Conservation (phyloP, 805 yeast genomes). For the Zygosaccharomyces siamensis region DNA sequence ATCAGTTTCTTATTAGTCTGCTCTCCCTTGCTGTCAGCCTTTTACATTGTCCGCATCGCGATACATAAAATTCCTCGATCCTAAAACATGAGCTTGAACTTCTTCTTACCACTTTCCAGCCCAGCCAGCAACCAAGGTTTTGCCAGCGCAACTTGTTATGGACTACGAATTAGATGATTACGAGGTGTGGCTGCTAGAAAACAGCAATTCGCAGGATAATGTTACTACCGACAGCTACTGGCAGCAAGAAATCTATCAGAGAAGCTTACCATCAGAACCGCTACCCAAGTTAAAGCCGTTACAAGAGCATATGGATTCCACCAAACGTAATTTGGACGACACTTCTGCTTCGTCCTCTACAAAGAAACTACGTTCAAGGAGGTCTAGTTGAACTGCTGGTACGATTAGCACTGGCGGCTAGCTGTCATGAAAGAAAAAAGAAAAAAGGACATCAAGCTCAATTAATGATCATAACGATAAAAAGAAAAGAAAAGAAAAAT, state of each 20-base stretch:
- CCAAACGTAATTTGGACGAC: background rate
- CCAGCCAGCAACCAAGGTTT: background rate
- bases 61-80: background rate
- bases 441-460: background rate
- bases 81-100: background rate
- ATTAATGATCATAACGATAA: too few species aligned
- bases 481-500: too few species aligned
- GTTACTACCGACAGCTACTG: slow-evolving; percentile 1
- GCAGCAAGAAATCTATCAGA: slow-evolving; percentile 9
- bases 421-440: background rate
- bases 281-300: slow-evolving; percentile 6
- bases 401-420: background rate
- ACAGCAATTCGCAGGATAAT: background rate
- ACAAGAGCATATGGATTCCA: background rate
- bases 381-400: background rate
- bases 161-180: slow-evolving; percentile 7
- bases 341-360: background rate
- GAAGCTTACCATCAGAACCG: slow-evolving; percentile 11
- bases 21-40: too few species aligned
- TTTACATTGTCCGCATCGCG: background rate
- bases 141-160: background rate
- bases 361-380: slow-evolving; percentile 1
- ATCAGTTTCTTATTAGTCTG: too few species aligned
- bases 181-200: slow-evolving; percentile 12
- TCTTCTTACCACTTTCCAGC: slow-evolving; percentile 1